A percentile compares a stretch with the other conserved stretches of the same genome.
Conservation (phyloP, 2,329 filamentous ascomycete species). For the Claviceps digitariae region DNA sequence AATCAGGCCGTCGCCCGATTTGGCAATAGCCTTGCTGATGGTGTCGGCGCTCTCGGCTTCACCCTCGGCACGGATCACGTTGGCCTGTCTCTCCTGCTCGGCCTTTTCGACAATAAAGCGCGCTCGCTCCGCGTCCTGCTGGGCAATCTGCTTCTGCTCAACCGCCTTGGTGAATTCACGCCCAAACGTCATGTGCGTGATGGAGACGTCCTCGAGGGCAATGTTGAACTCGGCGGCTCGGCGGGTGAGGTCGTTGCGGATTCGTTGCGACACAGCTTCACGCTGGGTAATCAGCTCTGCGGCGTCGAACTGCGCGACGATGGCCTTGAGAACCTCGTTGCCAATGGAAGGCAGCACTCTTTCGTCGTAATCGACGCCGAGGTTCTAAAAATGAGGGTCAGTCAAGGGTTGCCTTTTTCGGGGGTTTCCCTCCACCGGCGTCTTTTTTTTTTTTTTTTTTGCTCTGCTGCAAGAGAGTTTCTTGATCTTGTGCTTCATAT, state of each 20-base stretch:
- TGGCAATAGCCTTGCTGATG: conserved; percentile 85
- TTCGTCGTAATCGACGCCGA: conserved; percentile 97
- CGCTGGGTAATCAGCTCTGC: conserved; percentile 98
- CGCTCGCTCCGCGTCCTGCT: conserved; percentile 95
- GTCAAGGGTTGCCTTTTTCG: too few relatives aligned
- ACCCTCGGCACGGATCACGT: conserved; percentile 95
- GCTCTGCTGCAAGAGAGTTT: too few relatives aligned
- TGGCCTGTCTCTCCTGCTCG: conserved; percentile 96
- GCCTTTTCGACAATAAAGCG: conserved; percentile 98
- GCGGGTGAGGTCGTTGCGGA: conserved; percentile 81
- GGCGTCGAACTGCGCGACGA: conserved; percentile 97
- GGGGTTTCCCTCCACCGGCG: too few relatives aligned
- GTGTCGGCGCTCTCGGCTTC: conserved; percentile 95
- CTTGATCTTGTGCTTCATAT: too few relatives aligned
- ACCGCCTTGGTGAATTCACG: conserved; percentile 98
- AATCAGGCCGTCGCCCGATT: conserved; percentile 84
- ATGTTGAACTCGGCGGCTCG: conserved; percentile 98
- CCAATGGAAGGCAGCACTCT: conserved; percentile 95
- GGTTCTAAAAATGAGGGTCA: conserved; percentile 46
- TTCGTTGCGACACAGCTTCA: conserved; percentile 90
- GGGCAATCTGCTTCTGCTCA: conserved; percentile 99
- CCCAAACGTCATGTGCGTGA: conserved; percentile 99
- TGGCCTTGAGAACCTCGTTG: conserved; percentile 97
- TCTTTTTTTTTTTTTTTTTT: neutral
- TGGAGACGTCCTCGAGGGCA: conserved; percentile 93